Base-by-base conservation (phyloP, 257 asterid species). In the Leptodermis oblonga region DNA sequence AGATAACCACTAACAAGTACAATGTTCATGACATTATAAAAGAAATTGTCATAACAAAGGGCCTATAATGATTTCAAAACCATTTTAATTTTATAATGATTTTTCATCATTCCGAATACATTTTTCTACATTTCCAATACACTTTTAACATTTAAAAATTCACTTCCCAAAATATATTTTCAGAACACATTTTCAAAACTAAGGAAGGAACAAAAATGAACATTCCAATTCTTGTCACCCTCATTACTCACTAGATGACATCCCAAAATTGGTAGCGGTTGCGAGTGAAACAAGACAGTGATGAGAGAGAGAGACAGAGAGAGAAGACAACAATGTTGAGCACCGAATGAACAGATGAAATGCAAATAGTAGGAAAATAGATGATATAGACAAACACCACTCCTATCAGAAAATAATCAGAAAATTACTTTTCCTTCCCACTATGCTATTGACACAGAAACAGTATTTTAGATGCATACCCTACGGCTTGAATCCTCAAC, bases 401-500 rank as follows among this genome's bases (percentile, higher is more conserved):
- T 25, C 53, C 5, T 45, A 46, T 33, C 13, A 37, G 22, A 37
- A 30, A 36, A 14, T 25, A 37, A 20, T 6, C 30, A 7, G 15
- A 14, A 52, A 15, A 6, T 28, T 14, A 54, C 15, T 42, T 46
- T 13, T 42, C 25, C 41, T 33, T 8, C 10, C 37, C 60, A 20
- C 62, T n/a, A 31, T 3, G 51, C 1, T 13, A 26, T 17, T 25
- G 31, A 10, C 28, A 42, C n/a, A 62, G 7, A 18, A 36, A 53
- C 62, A 49, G 10, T 13, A 7, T 17, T n/a, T 71, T 55, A 79
- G 72, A 75, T 73, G 76, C 85, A 75, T 74, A 94, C 97, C 97
- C 86, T 91, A 81, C 89, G 79, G 68, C 91, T 87, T 36, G 97
- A 87, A 84, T 91, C 92, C 75, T 79, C 83, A 45, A 94, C 95